A percentile compares a stretch with the other conserved stretches of the same genome.
Conservation (phyloP, 2,329 filamentous ascomycete genomes). For the Capronia americana region DNA sequence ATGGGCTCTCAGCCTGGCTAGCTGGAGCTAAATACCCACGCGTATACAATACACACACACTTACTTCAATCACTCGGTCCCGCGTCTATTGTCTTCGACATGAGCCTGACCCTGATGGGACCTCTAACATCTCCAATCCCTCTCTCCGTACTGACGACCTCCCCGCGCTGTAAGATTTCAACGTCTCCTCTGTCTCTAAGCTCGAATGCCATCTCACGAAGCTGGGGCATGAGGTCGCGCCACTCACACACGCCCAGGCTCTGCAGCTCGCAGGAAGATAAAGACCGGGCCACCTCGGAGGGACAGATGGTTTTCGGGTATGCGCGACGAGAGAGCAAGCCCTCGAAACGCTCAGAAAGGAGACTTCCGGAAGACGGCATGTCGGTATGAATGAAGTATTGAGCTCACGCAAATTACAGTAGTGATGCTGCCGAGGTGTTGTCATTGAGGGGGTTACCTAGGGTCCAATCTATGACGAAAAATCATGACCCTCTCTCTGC, state of each 20-base stretch:
- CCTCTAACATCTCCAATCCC: constrained; percentile 51
- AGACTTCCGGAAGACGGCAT: not conserved
- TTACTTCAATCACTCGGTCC: not conserved
- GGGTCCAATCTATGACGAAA: too few relatives aligned
- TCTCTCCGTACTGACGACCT: constrained; percentile 42
- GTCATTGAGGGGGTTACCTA: too few relatives aligned
- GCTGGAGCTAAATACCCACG: not conserved
- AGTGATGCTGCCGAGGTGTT: too few relatives aligned
- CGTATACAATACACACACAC: not conserved
- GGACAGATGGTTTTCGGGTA: constrained; percentile 61
- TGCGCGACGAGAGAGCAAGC: constrained; percentile 41
- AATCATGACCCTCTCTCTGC: too few relatives aligned
- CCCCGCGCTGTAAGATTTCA: constrained; percentile 58
- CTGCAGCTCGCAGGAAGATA: constrained; percentile 50
- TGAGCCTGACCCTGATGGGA: constrained; percentile 49
- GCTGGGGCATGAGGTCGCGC: constrained; percentile 55
- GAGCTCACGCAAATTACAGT: too few relatives aligned
- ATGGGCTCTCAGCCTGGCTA: not conserved
- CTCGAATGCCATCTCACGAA: constrained; percentile 53
- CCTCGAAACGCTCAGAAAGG: not conserved
- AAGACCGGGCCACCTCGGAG: constrained; percentile 57
- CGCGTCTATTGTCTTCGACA: not conserved
- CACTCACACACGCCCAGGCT: constrained; percentile 46
- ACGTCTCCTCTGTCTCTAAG: constrained; percentile 51
- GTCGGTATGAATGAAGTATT: not conserved